Evolutionary conservation across 176 grass and related monocot species (phyloP).

Genomic region (Phoenix dactylifera): DNA sequence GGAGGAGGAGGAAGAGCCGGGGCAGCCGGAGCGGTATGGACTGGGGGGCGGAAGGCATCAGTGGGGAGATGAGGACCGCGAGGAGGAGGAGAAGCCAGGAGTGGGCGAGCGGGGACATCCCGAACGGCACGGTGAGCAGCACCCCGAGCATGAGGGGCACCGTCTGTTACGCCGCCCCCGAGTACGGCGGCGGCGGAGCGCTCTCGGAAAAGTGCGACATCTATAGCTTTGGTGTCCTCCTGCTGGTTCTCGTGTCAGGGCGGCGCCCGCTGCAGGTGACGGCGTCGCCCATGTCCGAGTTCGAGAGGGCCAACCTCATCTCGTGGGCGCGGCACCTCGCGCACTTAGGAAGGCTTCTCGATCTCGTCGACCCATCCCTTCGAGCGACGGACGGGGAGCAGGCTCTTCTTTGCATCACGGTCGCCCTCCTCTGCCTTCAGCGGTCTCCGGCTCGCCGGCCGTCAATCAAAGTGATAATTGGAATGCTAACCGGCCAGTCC

Average conservation of each 20-base stretch:
- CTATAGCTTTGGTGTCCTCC: conserved; percentile 83
- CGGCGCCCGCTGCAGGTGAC: conserved; percentile 78
- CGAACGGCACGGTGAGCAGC: conserved; percentile 38
- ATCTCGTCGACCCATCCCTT: conserved; percentile 74
- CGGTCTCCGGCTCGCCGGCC: conserved; percentile 58
- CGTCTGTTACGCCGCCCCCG: conserved; percentile 91
- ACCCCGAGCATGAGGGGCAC: conserved; percentile 97
- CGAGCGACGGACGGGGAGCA: conserved; percentile 58
- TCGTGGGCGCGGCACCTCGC: conserved; percentile 88
- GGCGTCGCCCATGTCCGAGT: conserved; percentile 75
- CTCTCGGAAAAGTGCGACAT: conserved; percentile 97
- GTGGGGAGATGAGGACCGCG: conserved; percentile 45
- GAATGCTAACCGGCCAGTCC: conserved; percentile 56
- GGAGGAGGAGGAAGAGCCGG: conserved; percentile 53
- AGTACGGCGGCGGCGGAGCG: conserved; percentile 60
- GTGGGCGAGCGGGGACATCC: conserved; percentile 28
- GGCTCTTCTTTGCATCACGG: conserved; percentile 65
- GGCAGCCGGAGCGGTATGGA: conserved; percentile 24
- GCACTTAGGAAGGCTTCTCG: conserved; percentile 55
- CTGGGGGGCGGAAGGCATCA: conserved; percentile 63
- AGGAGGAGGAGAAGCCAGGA: conserved; percentile 58
- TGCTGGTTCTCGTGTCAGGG: conserved; percentile 84
- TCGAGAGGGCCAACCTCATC: conserved; percentile 84
- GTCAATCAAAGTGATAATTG: conserved; percentile 52
- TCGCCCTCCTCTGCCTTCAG: conserved; percentile 88